These are phyloP conservation scores for Talaromyces sp. DNA, from an alignment of 2,329 filamentous ascomycete genomes.

Conservation along the genomic window DNA sequence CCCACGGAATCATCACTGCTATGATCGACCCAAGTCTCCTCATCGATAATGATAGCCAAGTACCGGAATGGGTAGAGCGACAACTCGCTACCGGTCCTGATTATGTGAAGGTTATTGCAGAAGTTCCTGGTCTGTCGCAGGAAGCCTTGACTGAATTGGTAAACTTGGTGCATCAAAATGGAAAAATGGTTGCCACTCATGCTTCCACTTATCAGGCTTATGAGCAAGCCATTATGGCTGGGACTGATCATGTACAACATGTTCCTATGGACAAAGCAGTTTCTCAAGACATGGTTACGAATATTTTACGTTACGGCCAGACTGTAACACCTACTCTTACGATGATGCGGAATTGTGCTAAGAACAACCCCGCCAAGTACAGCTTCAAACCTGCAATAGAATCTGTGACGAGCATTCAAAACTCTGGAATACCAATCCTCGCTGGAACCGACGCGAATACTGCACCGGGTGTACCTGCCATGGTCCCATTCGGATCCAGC, in stretches of 20 bases:
- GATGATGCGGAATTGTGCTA: neutral
- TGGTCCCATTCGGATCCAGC: constrained; percentile 15
- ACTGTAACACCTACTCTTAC: neutral
- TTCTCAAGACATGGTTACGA: neutral
- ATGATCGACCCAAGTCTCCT: constrained; percentile 5
- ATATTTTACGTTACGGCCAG: neutral
- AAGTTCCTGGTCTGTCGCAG: constrained; percentile 15
- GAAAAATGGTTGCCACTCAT: constrained; percentile 10
- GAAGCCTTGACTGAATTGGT: constrained; percentile 14
- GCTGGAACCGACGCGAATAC: constrained; percentile 25
- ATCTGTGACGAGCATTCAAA: neutral
- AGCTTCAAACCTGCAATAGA: neutral
- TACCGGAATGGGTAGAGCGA: constrained; percentile 9
- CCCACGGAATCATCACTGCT: constrained; percentile 9
- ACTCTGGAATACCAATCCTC: constrained; percentile 10
- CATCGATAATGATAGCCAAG: neutral
- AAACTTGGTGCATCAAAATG: constrained; percentile 6
- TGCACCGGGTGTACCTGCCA: constrained; percentile 13
- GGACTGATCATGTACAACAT: constrained; percentile 15
- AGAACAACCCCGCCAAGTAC: neutral
- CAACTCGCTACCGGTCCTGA: constrained; percentile 15
- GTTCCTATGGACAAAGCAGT: constrained; percentile 12
- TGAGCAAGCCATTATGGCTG: constrained; percentile 11
- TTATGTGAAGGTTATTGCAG: constrained; percentile 17
- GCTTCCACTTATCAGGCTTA: constrained; percentile 1